Evolutionary conservation across 1,284 basidiomycete genomes (phyloP).

Genomic region (Nidula niveotomentosa): DNA sequence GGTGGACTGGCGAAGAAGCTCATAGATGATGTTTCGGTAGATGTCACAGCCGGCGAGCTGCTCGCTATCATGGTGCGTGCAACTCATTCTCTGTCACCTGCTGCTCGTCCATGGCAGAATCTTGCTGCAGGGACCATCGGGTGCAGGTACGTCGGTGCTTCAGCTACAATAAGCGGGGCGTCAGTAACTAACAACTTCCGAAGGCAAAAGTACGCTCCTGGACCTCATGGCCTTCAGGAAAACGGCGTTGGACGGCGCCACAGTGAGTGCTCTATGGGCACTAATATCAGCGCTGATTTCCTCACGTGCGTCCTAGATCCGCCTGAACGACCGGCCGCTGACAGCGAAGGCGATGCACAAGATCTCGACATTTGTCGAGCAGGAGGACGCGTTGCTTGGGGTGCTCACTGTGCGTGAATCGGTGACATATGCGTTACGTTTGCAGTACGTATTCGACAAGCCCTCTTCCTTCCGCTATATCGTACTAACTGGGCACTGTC

Average conservation of each 20-base stretch:
- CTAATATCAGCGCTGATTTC: neutral
- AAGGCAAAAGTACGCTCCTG: constrained; percentile 40
- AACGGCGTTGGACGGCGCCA: constrained; percentile 20
- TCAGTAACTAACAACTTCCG: neutral
- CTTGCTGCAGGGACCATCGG: constrained; percentile 43
- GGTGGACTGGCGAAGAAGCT: constrained; percentile 18
- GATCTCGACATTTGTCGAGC: constrained; percentile 56
- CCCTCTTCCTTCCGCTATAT: neutral
- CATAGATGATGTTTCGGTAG: constrained; percentile 37
- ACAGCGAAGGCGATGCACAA: constrained; percentile 27
- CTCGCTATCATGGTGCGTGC: constrained; percentile 40
- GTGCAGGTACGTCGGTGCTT: constrained; percentile 46
- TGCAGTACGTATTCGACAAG: constrained; percentile 34
- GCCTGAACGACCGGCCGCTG: constrained; percentile 27
- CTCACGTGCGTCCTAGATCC: constrained; percentile 15
- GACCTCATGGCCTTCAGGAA: constrained; percentile 41
- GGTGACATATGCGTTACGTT: constrained; percentile 56
- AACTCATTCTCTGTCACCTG: constrained; percentile 1
- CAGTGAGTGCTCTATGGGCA: constrained; percentile 20
- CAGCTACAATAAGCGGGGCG: constrained; percentile 23
- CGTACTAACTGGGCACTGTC: neutral
- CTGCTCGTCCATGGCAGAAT: constrained; percentile 8
- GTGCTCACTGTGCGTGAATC: constrained; percentile 67
- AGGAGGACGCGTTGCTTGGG: constrained; percentile 59
- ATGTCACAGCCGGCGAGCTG: constrained; percentile 37